These are phyloP conservation scores for Hypoxylon crocopeplum DNA, from an alignment of 495 filamentous ascomycete genomes.

Conservation along the genomic window DNA sequence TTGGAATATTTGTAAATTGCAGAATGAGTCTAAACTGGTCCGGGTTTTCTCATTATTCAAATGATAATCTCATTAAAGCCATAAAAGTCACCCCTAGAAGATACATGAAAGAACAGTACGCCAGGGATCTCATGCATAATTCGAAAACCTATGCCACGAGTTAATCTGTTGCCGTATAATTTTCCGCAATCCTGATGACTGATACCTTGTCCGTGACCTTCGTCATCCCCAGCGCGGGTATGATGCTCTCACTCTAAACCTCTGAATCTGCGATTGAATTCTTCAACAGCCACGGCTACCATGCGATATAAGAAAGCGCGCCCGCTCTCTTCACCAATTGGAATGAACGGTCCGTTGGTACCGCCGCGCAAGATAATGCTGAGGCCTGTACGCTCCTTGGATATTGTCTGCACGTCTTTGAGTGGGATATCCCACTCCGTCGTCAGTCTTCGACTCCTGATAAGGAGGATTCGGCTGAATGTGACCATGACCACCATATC, in stretches of 20 bases:
- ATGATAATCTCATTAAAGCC: constrained; percentile 11
- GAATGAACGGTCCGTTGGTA: constrained; percentile 93
- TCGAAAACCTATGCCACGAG: neutral
- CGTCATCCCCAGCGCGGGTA: neutral
- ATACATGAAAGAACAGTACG: constrained; percentile 5
- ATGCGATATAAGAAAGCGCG: constrained; percentile 83
- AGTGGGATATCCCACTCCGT: constrained; percentile 96
- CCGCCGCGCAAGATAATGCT: constrained; percentile 86
- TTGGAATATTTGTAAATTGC: neutral
- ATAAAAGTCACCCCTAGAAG: constrained; percentile 13
- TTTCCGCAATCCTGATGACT: neutral
- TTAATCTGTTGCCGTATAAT: neutral
- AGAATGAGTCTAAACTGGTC: no score
- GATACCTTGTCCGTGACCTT: neutral
- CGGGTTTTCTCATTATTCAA: no score
- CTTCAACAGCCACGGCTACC: constrained; percentile 63
- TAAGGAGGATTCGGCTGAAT: constrained; percentile 88
- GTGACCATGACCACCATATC: constrained; percentile 97
- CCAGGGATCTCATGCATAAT: neutral
- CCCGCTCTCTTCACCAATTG: constrained; percentile 84
- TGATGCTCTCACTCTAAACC: constrained; percentile 44
- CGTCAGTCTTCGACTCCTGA: constrained; percentile 80
- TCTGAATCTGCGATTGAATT: constrained; percentile 62
- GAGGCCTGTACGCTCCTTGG: constrained; percentile 94
- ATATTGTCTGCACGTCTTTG: constrained; percentile 95